Base-by-base conservation (phyloP, 371 early-diverging fungal genomes). In the Mortierella sp. region DNA sequence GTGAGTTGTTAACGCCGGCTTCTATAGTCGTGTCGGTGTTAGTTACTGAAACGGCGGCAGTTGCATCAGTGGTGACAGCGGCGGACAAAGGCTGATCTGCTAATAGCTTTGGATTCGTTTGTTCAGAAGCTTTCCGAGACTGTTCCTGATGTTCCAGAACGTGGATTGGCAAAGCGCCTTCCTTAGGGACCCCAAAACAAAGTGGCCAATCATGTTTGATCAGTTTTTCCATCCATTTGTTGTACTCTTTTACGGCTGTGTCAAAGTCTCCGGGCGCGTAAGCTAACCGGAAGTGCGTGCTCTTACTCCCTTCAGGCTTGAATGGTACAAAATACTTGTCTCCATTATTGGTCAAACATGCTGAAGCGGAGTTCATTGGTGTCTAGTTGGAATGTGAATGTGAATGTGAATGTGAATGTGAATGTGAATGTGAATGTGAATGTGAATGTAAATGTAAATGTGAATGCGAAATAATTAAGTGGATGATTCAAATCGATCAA, bases 341-440 rank as follows among this genome's bases (percentile, higher is more conserved):
- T 9, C 88, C 89, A 69, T 96, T 96, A 58, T 89, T 92, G 6
- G 96, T 95, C 68, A 96, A 78, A 63, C 93, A 86, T 6, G 94
- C 93, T 32, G 93, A 93, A 3, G 94, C 94, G 48, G 94, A 94
- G 70, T 95, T 95, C 90, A 88, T 87, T 0, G 96, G 96, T 40
- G 96, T 95, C 91, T 93, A 82, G 10, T 13, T n/a, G 16, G 21
- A 22, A 36, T 15, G 55, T 8, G 16, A 52, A 21, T 52, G 36
- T 7, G 15, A 41, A 41, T 43, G 13, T 10, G 13, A 28, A 28
- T 28, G 28, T 28, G 28, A 2, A 28, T 28, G 28, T 28, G 15
- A 41, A 41, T 43, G 13, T 2, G 13, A 32, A 58, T n/a, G n/a
- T n/a, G 21, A 22, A 36, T 15, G 55, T 8, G 16, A 52, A 21